Base-by-base conservation (phyloP, 208 protist genomes). In the Strigomonas galati region DNA sequence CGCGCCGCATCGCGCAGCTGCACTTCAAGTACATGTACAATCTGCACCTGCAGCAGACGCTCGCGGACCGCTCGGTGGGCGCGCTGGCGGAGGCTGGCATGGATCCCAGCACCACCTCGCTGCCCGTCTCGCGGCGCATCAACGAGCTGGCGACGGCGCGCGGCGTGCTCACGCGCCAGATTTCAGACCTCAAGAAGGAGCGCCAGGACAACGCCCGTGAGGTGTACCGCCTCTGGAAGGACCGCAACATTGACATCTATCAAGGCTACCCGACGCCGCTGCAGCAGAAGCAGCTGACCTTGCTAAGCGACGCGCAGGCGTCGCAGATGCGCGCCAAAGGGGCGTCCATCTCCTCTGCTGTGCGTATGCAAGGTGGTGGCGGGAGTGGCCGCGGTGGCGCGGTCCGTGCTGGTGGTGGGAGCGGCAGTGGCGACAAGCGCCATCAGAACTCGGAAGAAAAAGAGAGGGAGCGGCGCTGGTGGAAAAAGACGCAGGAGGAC, bases 181-280 rank as follows among this genome's bases (percentile, higher is more conserved):
- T 85, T 0, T 69, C 73, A 23, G 53, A 52, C 23, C 55, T 92
- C 0, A 81, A 83, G 30, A 75, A 78, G 17, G 82, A 89, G 62
- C 78, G 91, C 19, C 48, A 69, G 10, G 85, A 91, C 37, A 96
- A 93, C 43, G 85, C 91, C 5, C 87, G 85, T 69, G 72, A 81
- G 57, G 76, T 91, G 21, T 94, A 93, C 69, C 78, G 84, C 9
- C 57, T 96, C 12, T 96, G 91, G 87, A 74, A 74, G 1, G 83
- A 86, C n/a, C 58, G 67, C 40, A 74, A 82, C 63, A 89, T 93
- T 52, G 87, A 96, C 56, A 82, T 94, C 43, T 76, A 81, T 55
- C 74, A 84, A 43, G 79, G 79, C 15, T 79, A 84, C 57, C 28
- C 74, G 2, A 19, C 78, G 12, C 84, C 84, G 30, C 48, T 62